Base-by-base conservation (phyloP, 352 stramenopile species). In the Phytophthora pseudosyringae region DNA sequence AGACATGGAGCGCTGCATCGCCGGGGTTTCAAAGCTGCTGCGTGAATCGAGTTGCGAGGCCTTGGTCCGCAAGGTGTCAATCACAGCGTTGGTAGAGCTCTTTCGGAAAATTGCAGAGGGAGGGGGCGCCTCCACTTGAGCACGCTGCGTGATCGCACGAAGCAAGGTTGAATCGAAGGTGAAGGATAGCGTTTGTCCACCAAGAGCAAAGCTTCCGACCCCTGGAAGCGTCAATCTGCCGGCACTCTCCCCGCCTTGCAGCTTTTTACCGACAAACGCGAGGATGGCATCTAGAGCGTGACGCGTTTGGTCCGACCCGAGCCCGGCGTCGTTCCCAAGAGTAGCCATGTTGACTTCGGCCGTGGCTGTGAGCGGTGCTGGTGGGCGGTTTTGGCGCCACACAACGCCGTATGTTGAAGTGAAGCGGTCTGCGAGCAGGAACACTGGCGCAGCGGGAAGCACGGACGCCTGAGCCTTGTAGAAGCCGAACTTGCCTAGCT, bases 401-500 rank as follows among this genome's bases (percentile, higher is more conserved):
- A 53, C 41, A 8, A 82, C 67, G 5, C 68, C 55, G 41, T 88
- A 86, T 0, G 44, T 54, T 51, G 55, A 77, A 43, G 53, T 43
- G 57, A 89, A 89, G 9, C 73, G 78, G 50, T 88, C 81, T 13
- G 73, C 57, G 7, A 90, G 71, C 15, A 87, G 28, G 46, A 88
- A 90, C 4, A 89, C 71, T 5, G 78, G 75, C 9, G 32, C 51
- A 15, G 59, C 18, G 6, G 65, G 59, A 12, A 71, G 55, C 32
- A 53, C 47, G 11, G 49, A 59, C 3, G 50, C 56, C 33, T 75
- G 52, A 21, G 78, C 59, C 13, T 80, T 81, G 7, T 89, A 61
- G 49, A 93, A 87, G 0, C 76, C 67, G 28, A 91, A 88, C 36
- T 86, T 90, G 7, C 80, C 81, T 2, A 93, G 66, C 2, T 63